Percentiles rank a stretch among this genome's conserved stretches.
phyloP scores from a whole-genome alignment of 192 early-diverging fungal species.

The Gryganskiella cystojenkinii region DNA sequence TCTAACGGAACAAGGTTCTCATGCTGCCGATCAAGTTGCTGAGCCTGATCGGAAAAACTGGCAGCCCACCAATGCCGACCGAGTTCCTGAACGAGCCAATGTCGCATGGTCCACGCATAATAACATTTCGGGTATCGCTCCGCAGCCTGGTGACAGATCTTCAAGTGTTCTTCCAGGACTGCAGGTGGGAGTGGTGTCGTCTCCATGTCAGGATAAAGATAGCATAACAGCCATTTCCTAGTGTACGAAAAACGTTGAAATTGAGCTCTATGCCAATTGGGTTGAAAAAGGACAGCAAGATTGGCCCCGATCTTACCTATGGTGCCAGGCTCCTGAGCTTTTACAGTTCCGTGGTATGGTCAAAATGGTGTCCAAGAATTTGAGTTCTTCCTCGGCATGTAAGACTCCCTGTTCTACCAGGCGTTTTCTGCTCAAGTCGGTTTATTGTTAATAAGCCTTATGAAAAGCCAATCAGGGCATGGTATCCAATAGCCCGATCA shows the following conservation, averaged over 20 bases:
- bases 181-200: conserved; percentile 4
- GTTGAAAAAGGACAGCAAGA: conserved; percentile 2
- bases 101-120: conserved; percentile 64
- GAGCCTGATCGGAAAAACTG: not conserved
- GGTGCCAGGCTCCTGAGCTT: conserved; percentile 61
- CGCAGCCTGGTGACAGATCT: conserved; percentile 39
- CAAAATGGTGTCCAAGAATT: conserved; percentile 57
- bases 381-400: conserved; percentile 49
- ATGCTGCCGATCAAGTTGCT: not conserved
- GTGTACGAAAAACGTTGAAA: not conserved
- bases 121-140: conserved; percentile 64
- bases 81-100: conserved; percentile 52
- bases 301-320: conserved; percentile 33
- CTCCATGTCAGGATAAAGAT: conserved; percentile 19
- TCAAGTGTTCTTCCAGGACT: conserved; percentile 37
- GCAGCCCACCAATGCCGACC: conserved; percentile 10
- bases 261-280: not conserved
- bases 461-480: not conserved
- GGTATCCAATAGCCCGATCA: not conserved
- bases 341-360: conserved; percentile 64
- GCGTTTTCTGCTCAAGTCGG: conserved; percentile 52
- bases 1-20: conserved; percentile 18
- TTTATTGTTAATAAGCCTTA: not conserved
- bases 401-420: conserved; percentile 39
- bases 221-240: conserved; percentile 36